Base-by-base conservation (phyloP, 345 rosid genomes). In the Garcia nutans region DNA sequence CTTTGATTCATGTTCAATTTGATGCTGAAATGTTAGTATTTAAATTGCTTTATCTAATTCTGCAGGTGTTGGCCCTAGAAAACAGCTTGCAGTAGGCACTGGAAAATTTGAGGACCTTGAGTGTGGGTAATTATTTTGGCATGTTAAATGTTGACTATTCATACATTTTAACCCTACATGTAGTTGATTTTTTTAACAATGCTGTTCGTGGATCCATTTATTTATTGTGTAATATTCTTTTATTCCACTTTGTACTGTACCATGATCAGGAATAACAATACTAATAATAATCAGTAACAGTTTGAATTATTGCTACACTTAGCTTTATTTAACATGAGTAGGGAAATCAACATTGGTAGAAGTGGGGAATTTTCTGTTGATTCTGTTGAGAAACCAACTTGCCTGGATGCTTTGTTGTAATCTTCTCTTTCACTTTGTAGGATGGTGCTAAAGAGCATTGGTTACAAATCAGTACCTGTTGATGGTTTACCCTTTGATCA, bases 371-470 rank as follows among this genome's bases (percentile, higher is more conserved):
- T 45, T 16, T 54, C n/a, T 15, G 58, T 54, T 54, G 7, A 19
- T 54, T 54, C 10, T 41, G 1, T 67, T 22, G 20, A 22, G 31
- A 64, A 65, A 37, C 17, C 7, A 44, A 74, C 17, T 52, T 56
- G 20, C 6, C 37, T 17, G 55, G 41, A 33, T 60, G 70, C 59
- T 68, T 15, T 42, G 33, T 44, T 80, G 73, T 63, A 54, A 52
- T 52, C 52, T 41, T 42, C 70, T 60, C 67, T 57, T 67, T 55
- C 77, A 77, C 70, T 72, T 70, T 81, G 74, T 78, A 96, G 99
- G 88, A 42, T 92, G 78, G 96, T 92, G 83, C 78, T 92, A 78
- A 96, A 89, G 87, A 90, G 97, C 90, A 90, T 96, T 76, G 99
- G 99, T 74, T 96, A 96, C 86, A 93, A 90, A 86, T 89, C 98